Conservation (phyloP, 495 filamentous ascomycete species). For the Daldinia vernicosa region DNA sequence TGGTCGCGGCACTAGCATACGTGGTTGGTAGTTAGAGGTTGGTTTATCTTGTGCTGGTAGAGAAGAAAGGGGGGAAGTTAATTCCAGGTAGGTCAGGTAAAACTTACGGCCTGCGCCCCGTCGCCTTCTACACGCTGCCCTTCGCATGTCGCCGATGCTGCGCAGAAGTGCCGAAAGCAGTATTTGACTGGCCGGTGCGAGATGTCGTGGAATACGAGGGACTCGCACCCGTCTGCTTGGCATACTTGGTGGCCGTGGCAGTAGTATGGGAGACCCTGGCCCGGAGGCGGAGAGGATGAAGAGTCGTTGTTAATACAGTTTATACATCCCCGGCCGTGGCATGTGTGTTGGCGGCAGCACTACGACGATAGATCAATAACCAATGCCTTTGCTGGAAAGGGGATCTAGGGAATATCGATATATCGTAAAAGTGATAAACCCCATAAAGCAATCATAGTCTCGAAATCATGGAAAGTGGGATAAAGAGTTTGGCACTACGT, state of each 20-base stretch:
- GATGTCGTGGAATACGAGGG: constrained; percentile 23
- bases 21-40: too few species aligned
- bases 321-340: constrained; percentile 11
- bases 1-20: constrained; percentile 24
- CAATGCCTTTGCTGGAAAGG: too few species aligned
- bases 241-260: constrained; percentile 30
- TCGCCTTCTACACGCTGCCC: constrained; percentile 17
- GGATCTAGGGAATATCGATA: background rate
- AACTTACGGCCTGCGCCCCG: constrained; percentile 11
- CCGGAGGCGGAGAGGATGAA: background rate
- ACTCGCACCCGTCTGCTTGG: constrained; percentile 8
- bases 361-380: background rate
- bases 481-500: background rate
- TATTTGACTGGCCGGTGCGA: constrained; percentile 22
- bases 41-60: too few species aligned
- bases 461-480: background rate
- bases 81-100: too few species aligned
- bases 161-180: constrained; percentile 36
- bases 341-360: constrained; percentile 29
- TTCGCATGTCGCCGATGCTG: constrained; percentile 10
- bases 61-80: background rate
- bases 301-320: constrained; percentile 11
- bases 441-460: too few species aligned
- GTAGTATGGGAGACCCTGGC: background rate
- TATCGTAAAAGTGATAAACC: background rate